Percentiles rank a stretch among this genome's conserved stretches.
These are phyloP conservation scores for Colletotrichum godetiae DNA, from an alignment of 2,329 filamentous ascomycete species.

Conservation along the genomic window DNA sequence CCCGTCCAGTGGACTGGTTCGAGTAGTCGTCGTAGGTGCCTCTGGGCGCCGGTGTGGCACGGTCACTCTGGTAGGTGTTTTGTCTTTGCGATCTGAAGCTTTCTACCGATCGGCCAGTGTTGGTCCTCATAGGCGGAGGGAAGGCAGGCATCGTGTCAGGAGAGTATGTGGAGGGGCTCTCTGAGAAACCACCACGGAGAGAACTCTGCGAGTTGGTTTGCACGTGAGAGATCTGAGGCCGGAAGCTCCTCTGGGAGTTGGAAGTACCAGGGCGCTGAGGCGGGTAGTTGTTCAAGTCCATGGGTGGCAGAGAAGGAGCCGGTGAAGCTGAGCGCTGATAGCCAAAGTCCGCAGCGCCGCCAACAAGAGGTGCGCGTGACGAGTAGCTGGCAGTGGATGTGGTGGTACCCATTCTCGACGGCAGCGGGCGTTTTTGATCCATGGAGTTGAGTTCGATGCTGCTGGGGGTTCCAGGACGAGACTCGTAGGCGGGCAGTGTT, in stretches of 20 bases:
- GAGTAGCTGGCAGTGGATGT: constrained; percentile 70
- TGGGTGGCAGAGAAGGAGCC: constrained; percentile 48
- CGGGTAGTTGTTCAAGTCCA: constrained; percentile 42
- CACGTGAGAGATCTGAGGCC: constrained; percentile 39
- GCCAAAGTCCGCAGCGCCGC: constrained; percentile 71
- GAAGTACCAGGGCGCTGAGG: constrained; percentile 50
- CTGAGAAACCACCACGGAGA: constrained; percentile 39
- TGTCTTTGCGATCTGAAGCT: constrained; percentile 40
- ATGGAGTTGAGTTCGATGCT: constrained; percentile 63
- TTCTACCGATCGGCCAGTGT: constrained; percentile 45
- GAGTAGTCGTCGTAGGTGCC: constrained; percentile 36
- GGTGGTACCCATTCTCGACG: constrained; percentile 63
- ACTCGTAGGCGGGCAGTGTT: constrained; percentile 72
- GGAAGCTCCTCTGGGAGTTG: constrained; percentile 48
- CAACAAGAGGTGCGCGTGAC: constrained; percentile 72
- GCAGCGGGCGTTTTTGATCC: constrained; percentile 62
- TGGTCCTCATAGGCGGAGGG: constrained; percentile 46
- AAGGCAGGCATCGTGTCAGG: constrained; percentile 44
- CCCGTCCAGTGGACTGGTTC: constrained; percentile 43
- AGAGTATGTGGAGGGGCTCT: constrained; percentile 45
- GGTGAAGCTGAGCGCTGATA: constrained; percentile 54
- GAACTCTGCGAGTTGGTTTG: constrained; percentile 37
- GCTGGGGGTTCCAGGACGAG: constrained; percentile 66
- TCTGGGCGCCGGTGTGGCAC: constrained; percentile 11
- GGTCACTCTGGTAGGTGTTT: constrained; percentile 18